Percentiles rank a stretch among this genome's conserved stretches.
Evolutionary conservation across 495 filamentous ascomycete genomes (phyloP).

Genomic region (Penicillium mononematosum): DNA sequence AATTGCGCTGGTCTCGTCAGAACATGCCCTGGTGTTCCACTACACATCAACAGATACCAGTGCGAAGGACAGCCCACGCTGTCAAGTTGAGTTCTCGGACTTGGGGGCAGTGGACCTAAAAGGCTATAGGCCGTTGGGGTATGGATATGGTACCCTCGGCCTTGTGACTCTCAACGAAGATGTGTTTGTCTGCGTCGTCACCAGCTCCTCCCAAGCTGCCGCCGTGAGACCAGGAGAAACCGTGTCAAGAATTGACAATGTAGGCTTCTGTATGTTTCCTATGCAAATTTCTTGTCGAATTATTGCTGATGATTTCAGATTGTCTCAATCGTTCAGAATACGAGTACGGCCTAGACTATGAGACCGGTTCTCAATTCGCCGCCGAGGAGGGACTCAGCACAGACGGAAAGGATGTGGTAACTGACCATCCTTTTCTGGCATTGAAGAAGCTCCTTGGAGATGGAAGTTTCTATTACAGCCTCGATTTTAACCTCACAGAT

Average conservation of each 20-base stretch:
- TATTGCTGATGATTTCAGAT: slow-evolving; percentile 44
- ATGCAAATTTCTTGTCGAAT: neutral
- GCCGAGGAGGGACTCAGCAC: slow-evolving; percentile 54
- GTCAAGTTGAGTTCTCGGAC: slow-evolving; percentile 82
- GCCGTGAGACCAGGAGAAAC: slow-evolving; percentile 82
- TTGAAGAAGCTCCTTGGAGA: slow-evolving; percentile 88
- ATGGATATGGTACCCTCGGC: slow-evolving; percentile 86
- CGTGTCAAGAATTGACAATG: slow-evolving; percentile 78
- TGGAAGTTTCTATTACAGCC: slow-evolving; percentile 97
- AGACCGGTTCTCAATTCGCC: slow-evolving; percentile 52
- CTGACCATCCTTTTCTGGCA: slow-evolving; percentile 86
- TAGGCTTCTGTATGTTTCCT: slow-evolving; percentile 71
- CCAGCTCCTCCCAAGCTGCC: slow-evolving; percentile 70
- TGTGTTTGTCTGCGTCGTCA: slow-evolving; percentile 92
- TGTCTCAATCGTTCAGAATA: slow-evolving; percentile 83
- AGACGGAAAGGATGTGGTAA: slow-evolving; percentile 61
- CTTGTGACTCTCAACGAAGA: slow-evolving; percentile 81
- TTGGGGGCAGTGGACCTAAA: slow-evolving; percentile 63
- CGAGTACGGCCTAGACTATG: slow-evolving; percentile 67
- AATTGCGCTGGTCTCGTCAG: slow-evolving; percentile 75
- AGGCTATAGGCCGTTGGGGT: slow-evolving; percentile 70
- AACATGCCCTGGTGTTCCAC: slow-evolving; percentile 80
- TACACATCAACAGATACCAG: slow-evolving; percentile 58
- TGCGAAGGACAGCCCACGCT: slow-evolving; percentile 57
- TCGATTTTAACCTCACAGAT: slow-evolving; percentile 94